Conservation (phyloP, 169 alveolate species). For the Babesia ovis region DNA sequence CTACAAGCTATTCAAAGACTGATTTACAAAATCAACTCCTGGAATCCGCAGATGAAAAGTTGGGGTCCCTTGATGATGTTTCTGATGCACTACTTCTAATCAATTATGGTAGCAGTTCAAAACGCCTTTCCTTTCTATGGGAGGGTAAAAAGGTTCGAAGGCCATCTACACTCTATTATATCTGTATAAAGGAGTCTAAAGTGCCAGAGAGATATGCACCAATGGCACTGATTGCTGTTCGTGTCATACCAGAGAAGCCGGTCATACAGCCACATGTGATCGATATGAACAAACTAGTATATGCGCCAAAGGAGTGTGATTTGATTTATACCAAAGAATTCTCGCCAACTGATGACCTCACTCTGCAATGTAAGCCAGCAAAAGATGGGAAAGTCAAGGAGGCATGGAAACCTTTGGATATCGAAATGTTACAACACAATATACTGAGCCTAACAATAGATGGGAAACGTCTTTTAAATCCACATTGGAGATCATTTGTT, state of each 20-base stretch:
- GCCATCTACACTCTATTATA: slow-evolving; percentile 2
- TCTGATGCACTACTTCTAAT: slow-evolving; percentile 13
- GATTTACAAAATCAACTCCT: slow-evolving; percentile 5
- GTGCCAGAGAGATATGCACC: background rate
- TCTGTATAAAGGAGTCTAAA: slow-evolving; percentile 13
- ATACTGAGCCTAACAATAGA: background rate
- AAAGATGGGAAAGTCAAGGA: background rate
- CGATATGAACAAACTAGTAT: background rate
- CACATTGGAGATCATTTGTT: background rate
- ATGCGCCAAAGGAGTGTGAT: background rate
- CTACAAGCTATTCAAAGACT: background rate
- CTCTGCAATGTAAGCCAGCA: background rate
- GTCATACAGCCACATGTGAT: background rate
- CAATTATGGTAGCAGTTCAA: background rate
- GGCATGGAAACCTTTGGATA: slow-evolving; percentile 7
- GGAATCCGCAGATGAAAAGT: slow-evolving; percentile 5
- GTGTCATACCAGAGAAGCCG: slow-evolving; percentile 23
- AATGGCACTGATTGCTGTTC: slow-evolving; percentile 15
- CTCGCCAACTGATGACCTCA: slow-evolving; percentile 3
- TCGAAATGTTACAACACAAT: background rate
- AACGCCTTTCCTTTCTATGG: slow-evolving; percentile 32
- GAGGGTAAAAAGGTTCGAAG: background rate
- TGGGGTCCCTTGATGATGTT: slow-evolving; percentile 22
- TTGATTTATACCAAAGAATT: slow-evolving; percentile 20
- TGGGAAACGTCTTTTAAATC: background rate